Conservation (phyloP, 257 asterid genomes). For the Avicennia marina region DNA sequence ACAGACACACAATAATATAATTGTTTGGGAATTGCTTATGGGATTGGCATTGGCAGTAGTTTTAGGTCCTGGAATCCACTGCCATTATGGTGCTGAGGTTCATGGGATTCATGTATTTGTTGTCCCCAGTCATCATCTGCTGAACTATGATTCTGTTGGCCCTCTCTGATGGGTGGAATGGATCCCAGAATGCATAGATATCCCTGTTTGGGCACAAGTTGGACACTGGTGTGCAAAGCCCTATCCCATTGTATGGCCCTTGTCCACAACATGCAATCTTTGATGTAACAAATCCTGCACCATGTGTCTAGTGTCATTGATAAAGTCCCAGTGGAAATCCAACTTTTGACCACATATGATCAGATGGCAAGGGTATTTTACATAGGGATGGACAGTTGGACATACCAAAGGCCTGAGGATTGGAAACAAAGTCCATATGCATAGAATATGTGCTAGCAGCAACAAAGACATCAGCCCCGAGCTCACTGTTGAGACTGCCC, state of each 20-base stretch:
- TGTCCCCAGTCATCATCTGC: slow-evolving; percentile 48
- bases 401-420: slow-evolving; percentile 72
- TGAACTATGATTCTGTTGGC: slow-evolving; percentile 65
- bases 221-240: slow-evolving; percentile 61
- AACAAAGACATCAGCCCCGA: slow-evolving; percentile 55
- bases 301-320: too few relatives aligned
- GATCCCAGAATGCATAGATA: slow-evolving; percentile 69
- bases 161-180: slow-evolving; percentile 67
- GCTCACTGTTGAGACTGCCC: slow-evolving; percentile 33
- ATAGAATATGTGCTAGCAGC: slow-evolving; percentile 57
- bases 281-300: slow-evolving; percentile 61
- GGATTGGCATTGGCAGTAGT: background rate
- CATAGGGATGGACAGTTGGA: background rate
- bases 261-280: slow-evolving; percentile 81
- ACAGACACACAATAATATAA: background rate
- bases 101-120: slow-evolving; percentile 60
- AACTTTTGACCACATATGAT: too few relatives aligned
- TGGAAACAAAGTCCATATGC: slow-evolving; percentile 52
- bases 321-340: too few relatives aligned
- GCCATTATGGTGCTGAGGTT: slow-evolving; percentile 56
- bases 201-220: slow-evolving; percentile 73
- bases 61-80: slow-evolving; percentile 44
- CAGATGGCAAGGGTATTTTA: too few relatives aligned
- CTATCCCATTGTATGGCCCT: slow-evolving; percentile 75
- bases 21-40: background rate